Conservation (phyloP, 495 filamentous ascomycete species). For the Astrothelium subdiscretum region DNA sequence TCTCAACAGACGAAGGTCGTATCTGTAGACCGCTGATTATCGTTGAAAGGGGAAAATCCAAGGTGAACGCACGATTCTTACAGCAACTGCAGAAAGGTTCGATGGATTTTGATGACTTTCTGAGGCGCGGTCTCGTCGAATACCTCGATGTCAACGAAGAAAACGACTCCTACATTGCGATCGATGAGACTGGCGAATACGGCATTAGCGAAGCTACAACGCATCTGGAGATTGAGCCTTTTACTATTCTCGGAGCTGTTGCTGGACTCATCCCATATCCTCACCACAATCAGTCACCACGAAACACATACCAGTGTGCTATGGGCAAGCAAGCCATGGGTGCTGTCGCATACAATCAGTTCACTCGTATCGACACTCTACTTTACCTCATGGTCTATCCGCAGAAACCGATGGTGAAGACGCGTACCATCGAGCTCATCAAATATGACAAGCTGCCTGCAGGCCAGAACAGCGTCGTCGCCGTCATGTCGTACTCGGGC, state of each 20-base stretch:
- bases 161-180: conserved; percentile 85
- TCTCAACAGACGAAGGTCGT: conserved; percentile 91
- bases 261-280: conserved; percentile 95
- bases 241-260: conserved; percentile 94
- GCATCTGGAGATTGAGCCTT: conserved; percentile 94
- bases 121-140: conserved; percentile 78
- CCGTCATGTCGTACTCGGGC: conserved; percentile 97
- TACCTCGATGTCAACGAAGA: conserved; percentile 98
- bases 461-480: conserved; percentile 91
- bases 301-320: conserved; percentile 98
- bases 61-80: conserved; percentile 63
- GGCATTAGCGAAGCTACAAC: conserved; percentile 72
- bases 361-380: conserved; percentile 86
- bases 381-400: conserved; percentile 96
- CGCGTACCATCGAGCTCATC: conserved; percentile 87
- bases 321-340: conserved; percentile 99
- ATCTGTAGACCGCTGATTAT: conserved; percentile 93
- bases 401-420: conserved; percentile 94
- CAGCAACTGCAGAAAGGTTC: conserved; percentile 65
- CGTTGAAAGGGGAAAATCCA: conserved; percentile 73
- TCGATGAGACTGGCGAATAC: conserved; percentile 50
- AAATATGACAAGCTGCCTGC: conserved; percentile 97
- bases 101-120: conserved; percentile 85
- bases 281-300: conserved; percentile 97
- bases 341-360: conserved; percentile 94